Percentiles rank a stretch among this genome's conserved stretches.
phyloP scores from a whole-genome alignment of 2,329 filamentous ascomycete species.

The Aspergillus eucalypticola region DNA sequence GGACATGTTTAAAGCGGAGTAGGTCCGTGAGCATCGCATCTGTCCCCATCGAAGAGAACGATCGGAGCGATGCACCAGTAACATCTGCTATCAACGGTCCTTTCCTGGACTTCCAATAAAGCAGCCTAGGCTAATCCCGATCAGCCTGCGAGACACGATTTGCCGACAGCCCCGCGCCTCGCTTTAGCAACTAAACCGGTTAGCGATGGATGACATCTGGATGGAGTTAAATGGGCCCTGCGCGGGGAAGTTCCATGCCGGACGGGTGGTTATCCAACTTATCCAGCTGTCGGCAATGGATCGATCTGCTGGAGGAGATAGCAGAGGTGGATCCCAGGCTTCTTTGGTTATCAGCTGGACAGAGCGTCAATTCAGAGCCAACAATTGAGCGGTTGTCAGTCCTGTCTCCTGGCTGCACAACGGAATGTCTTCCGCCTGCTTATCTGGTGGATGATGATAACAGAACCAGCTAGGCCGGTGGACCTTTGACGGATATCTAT shows the following conservation, averaged over 20 bases:
- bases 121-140: no score
- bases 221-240: not conserved
- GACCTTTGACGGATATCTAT: not conserved
- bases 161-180: slow-evolving; percentile 5
- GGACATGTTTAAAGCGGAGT: no score
- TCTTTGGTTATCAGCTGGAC: not conserved
- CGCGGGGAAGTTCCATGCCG: slow-evolving; percentile 2
- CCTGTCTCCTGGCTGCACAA: not conserved
- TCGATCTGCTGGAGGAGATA: not conserved
- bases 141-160: not conserved
- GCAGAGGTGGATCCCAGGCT: slow-evolving; percentile 3
- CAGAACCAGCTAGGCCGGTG: not conserved
- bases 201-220: not conserved
- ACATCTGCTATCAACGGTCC: no score
- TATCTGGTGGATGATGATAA: slow-evolving; percentile 1
- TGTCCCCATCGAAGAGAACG: no score
- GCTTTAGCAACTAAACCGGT: not conserved
- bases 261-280: not conserved
- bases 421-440: slow-evolving; percentile 1
- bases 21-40: no score
- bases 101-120: no score
- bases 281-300: not conserved
- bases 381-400: not conserved
- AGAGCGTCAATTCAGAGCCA: not conserved
- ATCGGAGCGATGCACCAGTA: no score